phyloP scores from a whole-genome alignment of 371 early-diverging fungal genomes.

The Mucor racemosus region DNA sequence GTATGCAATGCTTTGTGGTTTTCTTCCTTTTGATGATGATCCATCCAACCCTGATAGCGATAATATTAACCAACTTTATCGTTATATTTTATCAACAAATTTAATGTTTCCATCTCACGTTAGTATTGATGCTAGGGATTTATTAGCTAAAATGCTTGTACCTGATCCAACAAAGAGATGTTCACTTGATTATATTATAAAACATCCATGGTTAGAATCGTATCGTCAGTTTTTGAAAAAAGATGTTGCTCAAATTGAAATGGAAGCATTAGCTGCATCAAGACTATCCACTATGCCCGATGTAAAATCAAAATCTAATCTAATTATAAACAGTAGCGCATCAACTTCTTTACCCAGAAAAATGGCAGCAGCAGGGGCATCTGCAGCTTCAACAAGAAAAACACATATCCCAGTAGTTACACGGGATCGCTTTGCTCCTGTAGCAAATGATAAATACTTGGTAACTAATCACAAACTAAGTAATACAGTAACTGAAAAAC shows the following conservation, averaged over 20 bases:
- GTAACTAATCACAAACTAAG: neutral
- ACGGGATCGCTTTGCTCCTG: conserved; percentile 19
- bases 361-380: conserved; percentile 9
- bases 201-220: conserved; percentile 75
- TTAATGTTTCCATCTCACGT: conserved; percentile 63
- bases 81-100: conserved; percentile 65
- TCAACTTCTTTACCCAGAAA: conserved; percentile 9
- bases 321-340: conserved; percentile 21
- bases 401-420: conserved; percentile 14
- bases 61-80: conserved; percentile 68
- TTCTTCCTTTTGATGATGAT: conserved; percentile 87
- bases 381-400: conserved; percentile 11
- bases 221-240: conserved; percentile 59
- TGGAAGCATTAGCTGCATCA: conserved; percentile 77
- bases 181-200: conserved; percentile 59
- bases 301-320: conserved; percentile 41
- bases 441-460: conserved; percentile 16
- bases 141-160: conserved; percentile 71
- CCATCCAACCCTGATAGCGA: conserved; percentile 74
- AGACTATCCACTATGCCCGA: conserved; percentile 15
- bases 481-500: neutral
- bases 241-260: conserved; percentile 52
- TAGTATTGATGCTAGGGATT: conserved; percentile 51
- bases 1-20: conserved; percentile 78
- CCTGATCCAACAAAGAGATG: conserved; percentile 64